Evolutionary conservation across 2,329 filamentous ascomycete genomes (phyloP), one percentile per base, ranked within the genome.

Genomic region (Beauveria scarabaeidicola): DNA sequence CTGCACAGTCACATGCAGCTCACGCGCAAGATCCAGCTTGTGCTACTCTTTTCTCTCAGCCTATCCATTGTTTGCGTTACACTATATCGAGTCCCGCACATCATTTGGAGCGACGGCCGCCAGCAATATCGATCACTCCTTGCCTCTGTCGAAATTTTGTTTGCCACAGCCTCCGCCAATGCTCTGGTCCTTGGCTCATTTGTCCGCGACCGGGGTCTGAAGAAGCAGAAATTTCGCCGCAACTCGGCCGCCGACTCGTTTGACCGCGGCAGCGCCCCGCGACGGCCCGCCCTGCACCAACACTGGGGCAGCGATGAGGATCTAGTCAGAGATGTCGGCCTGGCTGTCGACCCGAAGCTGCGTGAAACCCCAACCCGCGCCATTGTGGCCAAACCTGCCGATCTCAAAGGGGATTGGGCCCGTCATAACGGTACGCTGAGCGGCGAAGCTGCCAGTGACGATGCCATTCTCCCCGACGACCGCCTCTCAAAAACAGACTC

Each of bases 261-360:
- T 43, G 86, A 84, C 53, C 78, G 70, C 15, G 62, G 67, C 13
- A 68, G 67, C 58, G 66, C 67, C 46, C 67, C 73, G 19, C 75
- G 72, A 62, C 76, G 79, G 63, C 80, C 76, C 63, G 78, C 80
- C 11, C 63, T 87, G 48, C 75, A 86, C 61, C 82, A 83, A 53
- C 84, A 89, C 59, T 93, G 89, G 86, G 91, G 90, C 47, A 96
- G 91, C 66, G 93, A 97, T 66, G 91, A 95, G 68, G 91, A 97
- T 69, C 81, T 97, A 1, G 91, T 95, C 5, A 80, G 88, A 54
- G 89, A 87, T 62, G 68, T 96, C 3, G 92, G 93, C 8, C 83
- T 93, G 43, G 83, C 88, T 13, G 80, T 85, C 3, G 77, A 81
- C 43, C 78, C 77, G 1, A 77, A 81, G 58, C 69, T 86, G 19